phyloP scores from a whole-genome alignment of 2,329 filamentous ascomycete genomes.

The Chrysoporthe cubensis region DNA sequence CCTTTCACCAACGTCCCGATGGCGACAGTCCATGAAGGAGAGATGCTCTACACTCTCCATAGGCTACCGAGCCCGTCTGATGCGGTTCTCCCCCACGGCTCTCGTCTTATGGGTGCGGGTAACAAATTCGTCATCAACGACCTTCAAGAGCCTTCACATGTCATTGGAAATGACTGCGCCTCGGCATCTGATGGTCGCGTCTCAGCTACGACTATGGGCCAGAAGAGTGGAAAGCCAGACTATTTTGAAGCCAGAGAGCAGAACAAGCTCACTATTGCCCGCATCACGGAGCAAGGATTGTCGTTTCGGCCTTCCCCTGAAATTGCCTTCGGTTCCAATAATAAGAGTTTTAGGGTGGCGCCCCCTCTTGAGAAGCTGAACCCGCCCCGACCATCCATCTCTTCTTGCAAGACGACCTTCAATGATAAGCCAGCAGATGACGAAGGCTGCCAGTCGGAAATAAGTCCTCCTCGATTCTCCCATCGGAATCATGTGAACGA shows the following conservation, averaged over 20 bases:
- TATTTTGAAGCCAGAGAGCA: slow-evolving; percentile 35
- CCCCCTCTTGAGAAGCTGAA: neutral
- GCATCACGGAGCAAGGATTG: neutral
- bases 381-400: neutral
- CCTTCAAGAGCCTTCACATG: neutral
- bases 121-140: neutral
- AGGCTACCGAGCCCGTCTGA: slow-evolving; percentile 30
- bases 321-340: neutral
- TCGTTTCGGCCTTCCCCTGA: neutral
- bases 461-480: neutral
- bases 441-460: neutral
- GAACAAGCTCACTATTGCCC: slow-evolving; percentile 31
- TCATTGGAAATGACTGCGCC: neutral
- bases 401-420: neutral
- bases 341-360: neutral
- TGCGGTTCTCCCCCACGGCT: slow-evolving; percentile 25
- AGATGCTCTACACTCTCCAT: neutral
- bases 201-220: slow-evolving; percentile 28
- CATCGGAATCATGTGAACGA: neutral
- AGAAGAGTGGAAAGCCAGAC: slow-evolving; percentile 33
- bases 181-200: neutral
- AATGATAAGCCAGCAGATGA: neutral
- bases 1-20: neutral
- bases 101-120: neutral
- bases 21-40: neutral